These are phyloP conservation scores for Xylaria sp. DNA, from an alignment of 495 filamentous ascomycete genomes.

Conservation along the genomic window DNA sequence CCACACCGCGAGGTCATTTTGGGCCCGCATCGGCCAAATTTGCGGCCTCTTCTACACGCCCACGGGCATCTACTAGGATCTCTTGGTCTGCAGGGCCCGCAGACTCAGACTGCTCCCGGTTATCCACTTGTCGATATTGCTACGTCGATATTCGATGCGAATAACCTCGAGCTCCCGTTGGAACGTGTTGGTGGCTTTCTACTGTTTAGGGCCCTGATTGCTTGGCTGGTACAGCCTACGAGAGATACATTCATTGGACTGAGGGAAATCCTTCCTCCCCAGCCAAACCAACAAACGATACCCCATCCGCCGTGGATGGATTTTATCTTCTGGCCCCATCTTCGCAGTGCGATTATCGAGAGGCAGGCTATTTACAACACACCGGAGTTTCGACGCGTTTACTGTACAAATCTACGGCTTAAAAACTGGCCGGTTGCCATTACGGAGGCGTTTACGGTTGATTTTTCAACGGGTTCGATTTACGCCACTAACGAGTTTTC, in stretches of 20 bases:
- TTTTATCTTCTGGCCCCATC: constrained; percentile 38
- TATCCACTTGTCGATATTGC: constrained; percentile 25
- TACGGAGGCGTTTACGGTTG: constrained; percentile 18
- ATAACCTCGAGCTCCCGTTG: constrained; percentile 17
- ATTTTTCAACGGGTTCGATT: constrained; percentile 20
- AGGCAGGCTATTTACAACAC: constrained; percentile 42
- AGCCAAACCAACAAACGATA: constrained; percentile 34
- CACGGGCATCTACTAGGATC: constrained; percentile 14
- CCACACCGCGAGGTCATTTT: constrained; percentile 21
- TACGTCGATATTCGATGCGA: constrained; percentile 18
- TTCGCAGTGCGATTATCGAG: constrained; percentile 43
- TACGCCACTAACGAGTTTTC: constrained; percentile 27
- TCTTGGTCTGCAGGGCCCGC: constrained; percentile 17
- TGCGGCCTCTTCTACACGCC: constrained; percentile 12
- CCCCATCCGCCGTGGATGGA: constrained; percentile 45
- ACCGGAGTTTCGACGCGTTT: constrained; percentile 40
- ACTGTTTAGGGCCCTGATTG: constrained; percentile 31
- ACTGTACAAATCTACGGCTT: constrained; percentile 36
- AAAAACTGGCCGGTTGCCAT: constrained; percentile 28
- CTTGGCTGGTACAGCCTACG: constrained; percentile 43
- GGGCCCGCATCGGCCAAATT: constrained; percentile 16
- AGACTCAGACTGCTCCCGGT: background rate
- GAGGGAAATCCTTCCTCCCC: constrained; percentile 36
- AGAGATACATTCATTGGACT: constrained; percentile 35
- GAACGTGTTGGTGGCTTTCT: constrained; percentile 24